A percentile compares a stretch with the other conserved stretches of the same genome.
Conservation (phyloP, 352 stramenopile species). For the Globisporangium emineosum region DNA sequence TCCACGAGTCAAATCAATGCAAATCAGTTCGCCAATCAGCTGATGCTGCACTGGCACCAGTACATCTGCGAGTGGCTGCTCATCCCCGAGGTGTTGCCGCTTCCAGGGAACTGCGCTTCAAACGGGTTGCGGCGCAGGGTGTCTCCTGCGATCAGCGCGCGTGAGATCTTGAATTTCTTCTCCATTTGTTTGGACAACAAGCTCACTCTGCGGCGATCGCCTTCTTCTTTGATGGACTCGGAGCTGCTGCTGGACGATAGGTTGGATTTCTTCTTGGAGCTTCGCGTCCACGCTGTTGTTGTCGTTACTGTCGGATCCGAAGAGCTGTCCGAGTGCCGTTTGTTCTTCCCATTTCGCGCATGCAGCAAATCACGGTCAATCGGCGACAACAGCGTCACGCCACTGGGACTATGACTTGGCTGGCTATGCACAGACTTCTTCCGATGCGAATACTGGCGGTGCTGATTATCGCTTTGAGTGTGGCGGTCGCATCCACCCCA, state of each 20-base stretch:
- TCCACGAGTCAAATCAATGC: background rate
- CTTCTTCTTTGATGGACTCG: conserved; percentile 19
- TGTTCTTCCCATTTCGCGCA: conserved; percentile 6
- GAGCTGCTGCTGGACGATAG: background rate
- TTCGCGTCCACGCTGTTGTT: background rate
- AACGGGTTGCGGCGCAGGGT: conserved; percentile 34
- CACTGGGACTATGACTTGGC: background rate
- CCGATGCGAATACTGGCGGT: background rate
- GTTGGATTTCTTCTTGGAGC: background rate
- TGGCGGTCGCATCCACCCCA: conserved; percentile 21
- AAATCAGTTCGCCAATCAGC: conserved; percentile 21
- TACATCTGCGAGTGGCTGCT: conserved; percentile 25
- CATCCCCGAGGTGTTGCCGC: background rate
- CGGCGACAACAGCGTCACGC: background rate
- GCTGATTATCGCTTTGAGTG: background rate
- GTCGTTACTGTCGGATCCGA: background rate
- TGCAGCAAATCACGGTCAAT: background rate
- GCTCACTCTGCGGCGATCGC: conserved; percentile 22
- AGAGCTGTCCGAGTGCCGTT: background rate
- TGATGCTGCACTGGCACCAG: conserved; percentile 65
- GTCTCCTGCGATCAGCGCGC: conserved; percentile 22
- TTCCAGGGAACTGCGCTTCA: conserved; percentile 21
- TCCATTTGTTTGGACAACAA: conserved; percentile 44
- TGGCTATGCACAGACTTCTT: conserved; percentile 5
- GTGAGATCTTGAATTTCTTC: conserved; percentile 48